Base-by-base conservation (phyloP, 371 early-diverging fungal species). In the Phascolomyces articulosus region DNA sequence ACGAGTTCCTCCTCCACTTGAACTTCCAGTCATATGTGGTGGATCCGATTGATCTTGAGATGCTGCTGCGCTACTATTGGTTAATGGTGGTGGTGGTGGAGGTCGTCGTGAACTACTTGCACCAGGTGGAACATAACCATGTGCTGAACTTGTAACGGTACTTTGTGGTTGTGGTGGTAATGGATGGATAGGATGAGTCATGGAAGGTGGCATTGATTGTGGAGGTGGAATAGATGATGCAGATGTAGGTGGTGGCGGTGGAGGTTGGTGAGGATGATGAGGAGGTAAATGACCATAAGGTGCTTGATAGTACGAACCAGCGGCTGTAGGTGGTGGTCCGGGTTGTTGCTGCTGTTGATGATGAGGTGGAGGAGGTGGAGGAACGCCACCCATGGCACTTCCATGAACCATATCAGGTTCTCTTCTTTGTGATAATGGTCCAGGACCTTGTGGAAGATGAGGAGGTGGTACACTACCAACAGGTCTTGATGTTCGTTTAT, bases 401-500 rank as follows among this genome's bases (percentile, higher is more conserved):
- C 60, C 34, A n/a, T 55, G 56, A n/a, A 51, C 24, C 15, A 51
- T 23, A 4, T 51, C 51, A 23, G 6, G 51, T 10, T 24, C 51
- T 23, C 51, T 24, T 51, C 24, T 11, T 40, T 26, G 40, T 57
- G 49, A 9, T 16, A 34, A 11, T 11, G 60, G 9, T 23, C n/a
- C 28, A 10, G 16, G 48, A 15, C 21, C 47, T 16, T 4, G 60
- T 8, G 60, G 29, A 15, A 40, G 27, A 26, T 15, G 26, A 24
- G 60, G 41, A 10, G 15, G 41, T 7, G 41, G 47, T 21, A 26
- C 23, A 26, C 16, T 23, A 28, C 27, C 49, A 60, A 40, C 41
- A 18, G 65, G 65, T 6, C 65, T n/a, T 21, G 65, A 53, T 0
- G 65, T 59, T 41, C 78, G 66, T 11, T 80, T 84, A 26, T 80